Evolutionary conservation across 2,329 filamentous ascomycete species (phyloP), one percentile per base, ranked within the genome.

Genomic region (Colletotrichum gigasporum): DNA sequence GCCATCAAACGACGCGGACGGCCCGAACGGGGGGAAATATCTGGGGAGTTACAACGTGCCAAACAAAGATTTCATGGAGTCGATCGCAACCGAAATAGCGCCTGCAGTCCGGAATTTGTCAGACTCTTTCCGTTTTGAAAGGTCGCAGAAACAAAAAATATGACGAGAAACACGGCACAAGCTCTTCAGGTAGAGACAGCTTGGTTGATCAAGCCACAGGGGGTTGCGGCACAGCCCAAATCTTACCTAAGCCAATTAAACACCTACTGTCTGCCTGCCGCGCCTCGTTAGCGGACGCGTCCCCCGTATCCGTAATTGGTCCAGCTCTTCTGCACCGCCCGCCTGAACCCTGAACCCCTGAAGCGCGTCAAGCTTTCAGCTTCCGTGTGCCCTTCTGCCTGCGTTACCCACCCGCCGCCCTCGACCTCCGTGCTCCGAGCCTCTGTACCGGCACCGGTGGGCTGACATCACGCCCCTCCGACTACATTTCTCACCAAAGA

Each of bases 351-450:
- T n/a, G n/a, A n/a, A 32, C 60, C 53, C 52, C 30, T 56, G 42
- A 42, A 52, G 62, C 66, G 63, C 66, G 66, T 66, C 63, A 59
- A 67, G 63, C 63, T 66, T 50, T 47, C 20, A n/a, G n/a, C 26
- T 35, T n/a, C 24, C 30, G n/a, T n/a, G 22, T 26, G 26, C 28
- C 26, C 2, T 45, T 32, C 55, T 20, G 35, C 55, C 41, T 37
- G 41, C 32, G 42, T 45, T 53, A 35, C 14, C 50, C 50, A 50
- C 45, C 28, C 7, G 12, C 45, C 14, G 18, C 28, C 32, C 20
- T 54, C 35, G 51, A 12, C 28, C 45, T 52, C 54, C 44, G 44
- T 37, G n/a, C 45, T 37, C 39, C 37, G 34, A 44, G 16, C 26
- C 55, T 51, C 34, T 34, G 55, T 45, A 18, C 47, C 28, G 56